phyloP scores from a whole-genome alignment of 495 filamentous ascomycete genomes.

The Penicillium odoratum region DNA sequence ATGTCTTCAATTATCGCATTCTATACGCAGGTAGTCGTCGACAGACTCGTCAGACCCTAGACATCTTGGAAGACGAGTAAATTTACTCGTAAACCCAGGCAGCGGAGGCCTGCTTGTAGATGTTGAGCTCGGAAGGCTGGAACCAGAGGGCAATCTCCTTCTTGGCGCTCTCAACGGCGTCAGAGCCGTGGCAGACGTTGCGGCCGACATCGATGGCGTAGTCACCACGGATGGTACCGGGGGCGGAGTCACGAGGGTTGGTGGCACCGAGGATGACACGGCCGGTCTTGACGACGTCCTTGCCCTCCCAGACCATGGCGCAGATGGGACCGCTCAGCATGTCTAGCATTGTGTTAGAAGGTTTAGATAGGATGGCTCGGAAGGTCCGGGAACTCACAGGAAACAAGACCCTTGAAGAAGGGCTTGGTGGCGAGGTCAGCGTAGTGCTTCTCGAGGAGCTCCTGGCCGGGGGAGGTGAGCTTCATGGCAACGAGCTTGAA shows the following conservation, averaged over 20 bases:
- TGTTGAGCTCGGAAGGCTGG: slow-evolving; percentile 75
- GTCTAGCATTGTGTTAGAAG: slow-evolving; percentile 54
- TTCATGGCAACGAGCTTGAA: slow-evolving; percentile 99
- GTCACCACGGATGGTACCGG: slow-evolving; percentile 96
- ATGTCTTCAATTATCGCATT: slow-evolving; percentile 24
- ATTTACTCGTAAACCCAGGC: slow-evolving; percentile 92
- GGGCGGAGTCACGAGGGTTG: slow-evolving; percentile 90
- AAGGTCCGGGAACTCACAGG: slow-evolving; percentile 58
- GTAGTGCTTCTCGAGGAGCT: slow-evolving; percentile 98
- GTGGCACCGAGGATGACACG: slow-evolving; percentile 94
- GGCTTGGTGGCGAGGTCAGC: slow-evolving; percentile 87
- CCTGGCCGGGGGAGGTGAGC: slow-evolving; percentile 80
- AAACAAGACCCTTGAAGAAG: slow-evolving; percentile 91
- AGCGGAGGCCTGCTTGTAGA: slow-evolving; percentile 74
- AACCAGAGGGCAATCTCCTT: slow-evolving; percentile 99
- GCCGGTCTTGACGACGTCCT: slow-evolving; percentile 96
- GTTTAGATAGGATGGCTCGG: slow-evolving; percentile 2
- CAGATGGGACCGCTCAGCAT: slow-evolving; percentile 95
- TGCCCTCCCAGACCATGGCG: slow-evolving; percentile 99
- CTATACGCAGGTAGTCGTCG: slow-evolving; percentile 18
- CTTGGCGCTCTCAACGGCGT: slow-evolving; percentile 96
- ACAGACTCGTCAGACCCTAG: slow-evolving; percentile 17
- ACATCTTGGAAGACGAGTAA: slow-evolving; percentile 24
- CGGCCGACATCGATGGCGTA: slow-evolving; percentile 84
- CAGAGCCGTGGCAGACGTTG: slow-evolving; percentile 99